phyloP scores from a whole-genome alignment of 179 eudicot species.

The Nepenthes alata region DNA sequence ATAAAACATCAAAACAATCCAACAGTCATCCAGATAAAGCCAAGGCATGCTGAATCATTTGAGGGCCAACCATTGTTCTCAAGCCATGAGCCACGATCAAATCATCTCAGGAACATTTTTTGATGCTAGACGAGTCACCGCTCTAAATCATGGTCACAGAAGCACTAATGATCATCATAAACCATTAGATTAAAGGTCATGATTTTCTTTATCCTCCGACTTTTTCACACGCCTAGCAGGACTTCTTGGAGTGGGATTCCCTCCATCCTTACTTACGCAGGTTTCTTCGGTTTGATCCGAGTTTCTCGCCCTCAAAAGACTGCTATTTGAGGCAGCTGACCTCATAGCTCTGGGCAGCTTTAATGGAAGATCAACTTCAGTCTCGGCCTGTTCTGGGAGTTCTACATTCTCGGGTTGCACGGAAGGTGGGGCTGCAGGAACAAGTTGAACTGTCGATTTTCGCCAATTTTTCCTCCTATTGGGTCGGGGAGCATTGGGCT shows the following conservation, averaged over 20 bases:
- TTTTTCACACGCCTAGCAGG: constrained; percentile 28
- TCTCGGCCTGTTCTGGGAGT: constrained; percentile 23
- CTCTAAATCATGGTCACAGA: too few relatives aligned
- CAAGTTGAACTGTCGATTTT: constrained; percentile 63
- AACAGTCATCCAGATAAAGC: too few relatives aligned
- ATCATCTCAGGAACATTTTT: too few relatives aligned
- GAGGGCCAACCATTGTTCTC: too few relatives aligned
- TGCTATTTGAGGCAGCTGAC: constrained; percentile 37
- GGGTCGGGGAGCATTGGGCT: constrained; percentile 52
- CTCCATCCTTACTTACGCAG: constrained; percentile 31
- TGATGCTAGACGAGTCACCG: too few relatives aligned
- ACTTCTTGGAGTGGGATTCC: constrained; percentile 40
- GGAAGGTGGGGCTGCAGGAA: constrained; percentile 42
- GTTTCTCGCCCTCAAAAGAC: constrained; percentile 59
- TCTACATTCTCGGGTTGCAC: constrained; percentile 24
- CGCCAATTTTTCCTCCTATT: constrained; percentile 66
- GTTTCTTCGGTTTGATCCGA: constrained; percentile 33
- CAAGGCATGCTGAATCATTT: too few relatives aligned
- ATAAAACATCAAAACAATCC: too few relatives aligned
- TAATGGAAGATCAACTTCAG: constrained; percentile 37
- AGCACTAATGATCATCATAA: background rate
- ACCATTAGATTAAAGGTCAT: constrained; percentile 1
- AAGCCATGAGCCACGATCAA: too few relatives aligned
- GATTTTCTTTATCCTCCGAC: constrained; percentile 62
- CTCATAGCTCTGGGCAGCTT: constrained; percentile 77